These are phyloP conservation scores for Claviceps pusilla DNA, from an alignment of 2,329 filamentous ascomycete genomes.

Conservation along the genomic window DNA sequence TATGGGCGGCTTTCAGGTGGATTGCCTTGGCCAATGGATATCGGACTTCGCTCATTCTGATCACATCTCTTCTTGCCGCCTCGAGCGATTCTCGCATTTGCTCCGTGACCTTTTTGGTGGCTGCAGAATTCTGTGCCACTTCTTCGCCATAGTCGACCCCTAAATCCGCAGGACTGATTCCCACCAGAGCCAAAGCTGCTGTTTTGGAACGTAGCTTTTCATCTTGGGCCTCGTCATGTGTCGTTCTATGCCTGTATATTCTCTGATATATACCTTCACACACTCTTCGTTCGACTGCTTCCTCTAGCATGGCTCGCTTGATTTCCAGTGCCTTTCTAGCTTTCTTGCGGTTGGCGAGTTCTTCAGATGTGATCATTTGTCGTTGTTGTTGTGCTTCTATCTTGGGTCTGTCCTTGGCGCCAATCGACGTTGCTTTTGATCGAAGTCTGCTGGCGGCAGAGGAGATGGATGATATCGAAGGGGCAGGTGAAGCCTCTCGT, in stretches of 20 bases:
- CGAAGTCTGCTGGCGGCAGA: constrained; percentile 42
- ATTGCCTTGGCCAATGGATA: constrained; percentile 86
- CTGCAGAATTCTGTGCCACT: constrained; percentile 39
- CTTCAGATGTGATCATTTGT: constrained; percentile 81
- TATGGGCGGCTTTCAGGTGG: constrained; percentile 75
- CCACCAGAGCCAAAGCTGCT: constrained; percentile 76
- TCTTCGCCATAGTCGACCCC: constrained; percentile 56
- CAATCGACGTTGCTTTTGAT: constrained; percentile 38
- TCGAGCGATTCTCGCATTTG: constrained; percentile 61
- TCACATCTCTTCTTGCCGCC: constrained; percentile 52
- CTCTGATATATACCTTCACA: constrained; percentile 76
- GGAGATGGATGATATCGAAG: constrained; percentile 38
- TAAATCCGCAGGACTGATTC: constrained; percentile 74
- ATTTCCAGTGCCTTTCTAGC: constrained; percentile 64
- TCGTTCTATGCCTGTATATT: constrained; percentile 82
- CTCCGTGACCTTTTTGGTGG: constrained; percentile 42
- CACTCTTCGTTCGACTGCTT: constrained; percentile 75
- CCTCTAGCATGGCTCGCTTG: constrained; percentile 65
- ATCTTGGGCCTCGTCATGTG: constrained; percentile 87
- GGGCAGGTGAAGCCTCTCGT: constrained; percentile 45
- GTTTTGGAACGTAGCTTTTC: constrained; percentile 91
- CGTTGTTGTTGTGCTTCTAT: constrained; percentile 37
- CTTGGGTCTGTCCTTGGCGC: constrained; percentile 36
- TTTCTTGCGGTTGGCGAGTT: constrained; percentile 66
- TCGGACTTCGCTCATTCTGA: constrained; percentile 70